Evolutionary conservation across 768 basidiomycete genomes (phyloP), one percentile per base, ranked within the genome.

Genomic region (Lepiota brunneoincarnata): DNA sequence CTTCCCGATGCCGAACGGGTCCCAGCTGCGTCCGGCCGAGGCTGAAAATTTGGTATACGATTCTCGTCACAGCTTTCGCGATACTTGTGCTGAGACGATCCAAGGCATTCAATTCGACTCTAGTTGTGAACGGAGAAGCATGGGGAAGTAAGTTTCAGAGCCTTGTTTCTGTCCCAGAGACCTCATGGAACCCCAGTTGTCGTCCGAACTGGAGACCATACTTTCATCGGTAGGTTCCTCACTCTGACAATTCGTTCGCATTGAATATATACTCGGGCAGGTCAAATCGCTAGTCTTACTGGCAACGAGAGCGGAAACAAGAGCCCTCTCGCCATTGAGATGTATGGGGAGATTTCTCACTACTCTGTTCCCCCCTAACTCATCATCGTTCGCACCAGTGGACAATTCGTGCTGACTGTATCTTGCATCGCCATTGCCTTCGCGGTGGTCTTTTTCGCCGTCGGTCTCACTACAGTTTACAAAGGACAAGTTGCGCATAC

Each of bases 111-210:
- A 86, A 86, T 60, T 86, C 84, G 4, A 86, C 85, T 3, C 70
- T 86, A 10, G 68, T 86, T 10, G 81, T 87, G 54, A 86, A 85
- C 59, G 85, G 86, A n/a, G 84, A 87, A 72, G 86, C 70, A 54
- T 86, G 82, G 79, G 84, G 84, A 54, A 64, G 84, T 84, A 61
- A 63, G 80, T 72, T 39, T 38, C 20, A 6, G 31, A 7, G 3
- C 37, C 20, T 3, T 26, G 14, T 21, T 38, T 48, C 35, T 20
- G 23, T 43, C 35, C 23, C 24, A 37, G 5, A 58, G 17, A 31
- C 15, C 49, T 37, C 37, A 21, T 1, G 47, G 55, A 36, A 44
- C 46, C 31, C 6, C 52, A 84, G 84, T 82, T 40, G 84, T 86
- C 41, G 81, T 84, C 15, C 78, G 82, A 21, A 86, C 84, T 10